Evolutionary conservation across 139 green algal species (phyloP), one percentile per base, ranked within the genome.

Genomic region (Chlamydomonas sp.): DNA sequence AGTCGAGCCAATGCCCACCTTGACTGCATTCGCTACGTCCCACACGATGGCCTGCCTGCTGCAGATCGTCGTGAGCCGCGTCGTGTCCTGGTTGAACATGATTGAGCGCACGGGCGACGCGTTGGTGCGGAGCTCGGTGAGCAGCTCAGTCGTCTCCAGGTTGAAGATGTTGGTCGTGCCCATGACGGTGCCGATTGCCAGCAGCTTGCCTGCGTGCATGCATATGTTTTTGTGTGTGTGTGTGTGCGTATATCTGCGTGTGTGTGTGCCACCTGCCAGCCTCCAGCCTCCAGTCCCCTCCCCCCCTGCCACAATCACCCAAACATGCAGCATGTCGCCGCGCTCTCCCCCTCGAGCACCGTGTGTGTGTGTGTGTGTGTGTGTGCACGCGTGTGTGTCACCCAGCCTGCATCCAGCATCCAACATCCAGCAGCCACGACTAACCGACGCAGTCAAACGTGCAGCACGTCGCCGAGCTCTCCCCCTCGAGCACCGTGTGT

Each of bases 201-300:
- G 48, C 69, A 83, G 72, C 72, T 83, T 83, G 37, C 77, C 77
- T n/a, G n/a, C n/a, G n/a, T n/a, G n/a, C n/a, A n/a, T n/a, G n/a
- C n/a, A n/a, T n/a, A n/a, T n/a, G n/a, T n/a, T n/a, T n/a, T n/a
- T n/a, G n/a, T n/a, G n/a, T n/a, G n/a, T n/a, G n/a, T n/a, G n/a
- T n/a, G n/a, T n/a, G n/a, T n/a, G n/a, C n/a, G n/a, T n/a, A n/a
- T n/a, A n/a, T n/a, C n/a, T n/a, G n/a, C n/a, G n/a, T n/a, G n/a
- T 77, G 65, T 81, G 76, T 66, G 76, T 34, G 22, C 76, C 33
- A 3, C 58, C 74, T n/a, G 49, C 37, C 58, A 70, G 70, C 30
- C 74, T 54, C 24, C 71, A 60, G 24, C 66, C 76, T n/a, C 75
- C 75, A 2, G 74, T 66, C 6, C 70, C 75, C 65, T 77, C 37